Base-by-base conservation (phyloP, 2,329 filamentous ascomycete genomes). In the Chaetomium sp. region DNA sequence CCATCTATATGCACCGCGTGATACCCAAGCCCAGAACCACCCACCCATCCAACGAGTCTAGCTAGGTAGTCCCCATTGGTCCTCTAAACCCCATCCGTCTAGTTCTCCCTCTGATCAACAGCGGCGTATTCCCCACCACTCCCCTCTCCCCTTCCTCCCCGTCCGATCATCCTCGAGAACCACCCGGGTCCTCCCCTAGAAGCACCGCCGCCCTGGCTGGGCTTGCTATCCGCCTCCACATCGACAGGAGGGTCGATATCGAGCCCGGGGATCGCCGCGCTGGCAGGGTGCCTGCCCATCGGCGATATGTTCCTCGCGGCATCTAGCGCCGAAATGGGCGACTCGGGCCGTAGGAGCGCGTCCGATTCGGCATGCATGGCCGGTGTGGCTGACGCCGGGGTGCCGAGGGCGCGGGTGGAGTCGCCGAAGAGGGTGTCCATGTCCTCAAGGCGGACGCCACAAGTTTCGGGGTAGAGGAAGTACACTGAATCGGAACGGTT, bases 351-450 rank as follows among this genome's bases (percentile, higher is more conserved):
- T 77, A 96, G 88, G 12, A 97, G 82, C 2, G 92, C 92, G n/a
- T 91, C 92, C 9, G 89, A 88, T 78, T 97, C 93, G 13, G 78
- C 78, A 65, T 88, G 84, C 1, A 92, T 83, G 53, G 88, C 87
- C 1, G 94, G 93, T 0, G 94, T 97, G n/a, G 82, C 88, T n/a
- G 89, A 86, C 51, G 84, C 82, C 1, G 90, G 93, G 0, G 94
- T 97, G 49, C 82, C 84, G 57, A 91, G 89, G 12, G 89, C 86
- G 2, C 92, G 93, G 29, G 91, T 95, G 42, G 93, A 91, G 76
- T 99, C 95, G 69, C 95, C 95, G 74, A 99, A 99, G 19, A 99
- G 80, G 2, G 87, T 85, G 75, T 96, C 92, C 95, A 99, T 99
- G 71, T 99, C 95, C 78, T 99, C 95, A 58, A 99, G 84, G 64